These are phyloP conservation scores for Eucalyptus sp. DNA, from an alignment of 345 rosid species.

Conservation along the genomic window DNA sequence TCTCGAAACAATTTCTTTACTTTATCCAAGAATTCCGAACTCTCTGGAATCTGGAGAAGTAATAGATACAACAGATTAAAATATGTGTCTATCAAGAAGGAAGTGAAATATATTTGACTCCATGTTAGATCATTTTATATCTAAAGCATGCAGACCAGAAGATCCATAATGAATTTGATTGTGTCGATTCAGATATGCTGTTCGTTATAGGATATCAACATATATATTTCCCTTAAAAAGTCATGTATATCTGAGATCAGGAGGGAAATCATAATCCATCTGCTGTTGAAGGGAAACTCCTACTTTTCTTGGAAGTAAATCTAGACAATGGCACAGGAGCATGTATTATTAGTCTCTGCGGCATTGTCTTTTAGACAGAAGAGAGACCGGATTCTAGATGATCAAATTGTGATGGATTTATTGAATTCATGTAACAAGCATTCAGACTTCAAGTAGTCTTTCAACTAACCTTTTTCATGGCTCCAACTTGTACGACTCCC, in stretches of 20 bases:
- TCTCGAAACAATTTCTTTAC: constrained; percentile 29
- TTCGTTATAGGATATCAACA: not conserved
- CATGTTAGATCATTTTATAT: not conserved
- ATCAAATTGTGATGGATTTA: not conserved
- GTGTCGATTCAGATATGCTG: not conserved
- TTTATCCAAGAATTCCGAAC: constrained; percentile 38
- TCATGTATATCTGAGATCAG: not conserved
- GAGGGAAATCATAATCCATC: not conserved
- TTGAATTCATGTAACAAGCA: not conserved
- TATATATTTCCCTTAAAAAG: not conserved
- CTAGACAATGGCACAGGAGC: not conserved
- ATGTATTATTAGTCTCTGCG: not conserved
- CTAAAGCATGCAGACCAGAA: not conserved
- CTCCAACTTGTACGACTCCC: constrained; percentile 82
- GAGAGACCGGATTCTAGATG: not conserved
- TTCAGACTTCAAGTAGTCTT: not conserved
- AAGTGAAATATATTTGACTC: not conserved
- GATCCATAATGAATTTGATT: not conserved
- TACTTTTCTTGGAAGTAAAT: not conserved
- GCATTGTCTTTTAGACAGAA: not conserved
- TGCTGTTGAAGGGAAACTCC: not conserved
- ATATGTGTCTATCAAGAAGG: not conserved
- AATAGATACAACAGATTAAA: not conserved
- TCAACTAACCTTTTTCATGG: constrained; percentile 57
- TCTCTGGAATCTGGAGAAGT: constrained; percentile 52